Conservation (phyloP, 441 rosid genomes). For the Gossypium aridum region DNA sequence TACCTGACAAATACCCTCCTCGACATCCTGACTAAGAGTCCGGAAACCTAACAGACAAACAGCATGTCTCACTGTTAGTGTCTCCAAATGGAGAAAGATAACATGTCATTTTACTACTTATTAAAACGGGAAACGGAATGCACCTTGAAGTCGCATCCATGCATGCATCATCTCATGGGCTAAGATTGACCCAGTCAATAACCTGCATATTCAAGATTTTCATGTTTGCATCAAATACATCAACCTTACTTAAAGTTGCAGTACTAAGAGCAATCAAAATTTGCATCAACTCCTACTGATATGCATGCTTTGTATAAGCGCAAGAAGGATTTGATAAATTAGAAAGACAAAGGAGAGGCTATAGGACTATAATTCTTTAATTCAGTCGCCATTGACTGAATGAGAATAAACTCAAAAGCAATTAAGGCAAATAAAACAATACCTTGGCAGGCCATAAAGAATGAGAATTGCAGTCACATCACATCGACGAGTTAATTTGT, state of each 20-base stretch:
- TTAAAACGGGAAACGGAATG: background rate
- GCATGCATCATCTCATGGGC: slow-evolving; percentile 90
- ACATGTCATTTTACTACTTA: background rate
- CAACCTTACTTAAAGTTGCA: slow-evolving; percentile 3
- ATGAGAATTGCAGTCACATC: slow-evolving; percentile 79
- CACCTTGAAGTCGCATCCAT: slow-evolving; percentile 71
- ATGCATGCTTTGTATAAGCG: background rate
- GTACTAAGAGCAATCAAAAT: background rate
- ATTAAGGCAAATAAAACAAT: slow-evolving; percentile 9
- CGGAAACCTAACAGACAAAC: slow-evolving; percentile 45
- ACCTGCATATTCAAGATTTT: slow-evolving; percentile 29
- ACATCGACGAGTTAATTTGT: slow-evolving; percentile 51
- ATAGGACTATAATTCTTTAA: background rate
- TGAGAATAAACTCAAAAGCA: background rate
- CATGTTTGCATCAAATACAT: slow-evolving; percentile 7
- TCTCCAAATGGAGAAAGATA: background rate
- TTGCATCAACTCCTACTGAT: background rate
- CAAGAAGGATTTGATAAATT: background rate
- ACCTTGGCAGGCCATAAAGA: slow-evolving; percentile 74
- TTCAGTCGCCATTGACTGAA: background rate
- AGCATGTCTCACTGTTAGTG: slow-evolving; percentile 4
- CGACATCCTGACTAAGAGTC: slow-evolving; percentile 67
- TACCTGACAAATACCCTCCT: slow-evolving; percentile 87
- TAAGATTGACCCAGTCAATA: slow-evolving; percentile 67
- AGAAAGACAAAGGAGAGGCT: background rate